Evolutionary conservation across 208 protist genomes (phyloP), one percentile per base, ranked within the genome.

Genomic region (Trypanosoma mega): DNA sequence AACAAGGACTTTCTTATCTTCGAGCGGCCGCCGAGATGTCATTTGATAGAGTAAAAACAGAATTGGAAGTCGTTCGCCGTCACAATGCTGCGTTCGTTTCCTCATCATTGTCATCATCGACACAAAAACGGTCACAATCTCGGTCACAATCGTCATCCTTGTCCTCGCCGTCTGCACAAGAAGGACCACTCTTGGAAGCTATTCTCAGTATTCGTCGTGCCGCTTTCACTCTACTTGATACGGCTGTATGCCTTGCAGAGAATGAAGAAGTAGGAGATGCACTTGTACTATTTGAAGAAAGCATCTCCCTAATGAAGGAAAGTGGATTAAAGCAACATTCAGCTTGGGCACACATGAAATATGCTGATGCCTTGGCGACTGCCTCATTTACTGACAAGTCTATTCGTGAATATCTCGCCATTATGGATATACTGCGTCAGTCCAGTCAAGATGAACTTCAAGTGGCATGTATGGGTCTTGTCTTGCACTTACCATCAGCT

Each of bases 301-400:
- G 59, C 43, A 53, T 88, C 18, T 41, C 52, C 12, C 34, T 90
- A 50, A 74, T 93, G 30, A 53, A 68, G 8, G 66, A 78, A 30
- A 78, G 68, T 54, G 69, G 68, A 16, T 68, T 87, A 24, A 48
- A 49, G n/a, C 30, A 66, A 20, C 57, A 83, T 29, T 63, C 69
- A 20, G 80, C 59, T 44, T 90, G 87, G 83, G 67, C 68, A 52
- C 69, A 66, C 43, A 59, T 74, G 74, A 81, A 76, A 49, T 85
- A 84, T 41, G 87, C 78, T 3, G 82, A 93, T 63, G 66, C 82
- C 44, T 65, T 93, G 8, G 45, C 69, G 14, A 48, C 60, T 21
- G 69, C 82, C 9, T 73, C 67, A 18, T 63, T 88, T 36, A 63
- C 85, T 5, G 82, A 93, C 66, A 80, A 77, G 29, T 76, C 82